These are phyloP conservation scores for Aspergillus sclerotioniger DNA, from an alignment of 495 filamentous ascomycete genomes.

Conservation along the genomic window DNA sequence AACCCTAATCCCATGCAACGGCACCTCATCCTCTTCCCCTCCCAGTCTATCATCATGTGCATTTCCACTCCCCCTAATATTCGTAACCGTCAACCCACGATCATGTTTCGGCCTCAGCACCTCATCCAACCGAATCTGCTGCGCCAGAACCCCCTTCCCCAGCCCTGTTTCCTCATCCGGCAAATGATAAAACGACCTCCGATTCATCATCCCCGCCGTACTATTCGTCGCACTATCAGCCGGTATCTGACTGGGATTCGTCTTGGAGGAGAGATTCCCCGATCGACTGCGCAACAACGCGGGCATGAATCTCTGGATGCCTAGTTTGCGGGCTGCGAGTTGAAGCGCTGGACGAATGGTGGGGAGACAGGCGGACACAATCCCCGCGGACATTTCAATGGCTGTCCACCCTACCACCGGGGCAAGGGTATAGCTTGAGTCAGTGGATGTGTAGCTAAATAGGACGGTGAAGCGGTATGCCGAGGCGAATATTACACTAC, in stretches of 20 bases:
- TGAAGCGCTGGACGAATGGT: slow-evolving; percentile 35
- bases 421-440: slow-evolving; percentile 41
- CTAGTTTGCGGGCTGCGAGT: slow-evolving; percentile 16
- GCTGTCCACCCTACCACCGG: slow-evolving; percentile 42
- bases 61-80: slow-evolving; percentile 12
- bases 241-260: slow-evolving; percentile 4
- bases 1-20: slow-evolving; percentile 26
- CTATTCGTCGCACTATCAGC: neutral
- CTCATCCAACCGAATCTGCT: slow-evolving; percentile 4
- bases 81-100: slow-evolving; percentile 17
- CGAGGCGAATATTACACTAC: slow-evolving; percentile 37
- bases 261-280: slow-evolving; percentile 6
- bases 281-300: slow-evolving; percentile 12
- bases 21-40: slow-evolving; percentile 24
- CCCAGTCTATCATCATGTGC: no score
- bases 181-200: slow-evolving; percentile 22
- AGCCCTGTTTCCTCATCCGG: slow-evolving; percentile 15
- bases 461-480: slow-evolving; percentile 35
- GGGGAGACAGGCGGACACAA: slow-evolving; percentile 46
- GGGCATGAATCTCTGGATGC: slow-evolving; percentile 13
- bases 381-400: slow-evolving; percentile 46
- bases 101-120: slow-evolving; percentile 22
- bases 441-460: slow-evolving; percentile 30
- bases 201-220: slow-evolving; percentile 1
- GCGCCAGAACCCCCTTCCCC: neutral